Conservation (phyloP, 2,329 filamentous ascomycete genomes). For the Metarhizium rileyi region DNA sequence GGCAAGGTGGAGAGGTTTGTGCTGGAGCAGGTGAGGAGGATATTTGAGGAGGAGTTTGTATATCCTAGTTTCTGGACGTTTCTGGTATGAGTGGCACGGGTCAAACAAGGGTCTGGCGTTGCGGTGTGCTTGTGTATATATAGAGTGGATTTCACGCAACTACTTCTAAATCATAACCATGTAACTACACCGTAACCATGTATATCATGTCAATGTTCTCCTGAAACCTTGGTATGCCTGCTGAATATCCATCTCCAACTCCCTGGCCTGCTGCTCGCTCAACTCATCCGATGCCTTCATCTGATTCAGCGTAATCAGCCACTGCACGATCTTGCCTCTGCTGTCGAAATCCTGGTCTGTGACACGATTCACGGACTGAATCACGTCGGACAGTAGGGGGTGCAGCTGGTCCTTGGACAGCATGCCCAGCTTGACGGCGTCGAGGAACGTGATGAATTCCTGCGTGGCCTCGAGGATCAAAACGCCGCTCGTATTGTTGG, state of each 20-base stretch:
- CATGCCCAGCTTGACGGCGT: conserved; percentile 85
- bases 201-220: conserved; percentile 49
- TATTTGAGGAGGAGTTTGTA: conserved; percentile 98
- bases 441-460: conserved; percentile 96
- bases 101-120: neutral
- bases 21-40: conserved; percentile 87
- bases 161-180: neutral
- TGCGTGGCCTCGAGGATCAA: conserved; percentile 87
- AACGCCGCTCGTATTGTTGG: conserved; percentile 45
- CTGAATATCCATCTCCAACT: conserved; percentile 88
- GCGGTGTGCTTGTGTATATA: neutral
- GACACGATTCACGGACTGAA: conserved; percentile 94
- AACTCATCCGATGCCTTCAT: conserved; percentile 94
- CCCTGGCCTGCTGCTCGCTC: conserved; percentile 74
- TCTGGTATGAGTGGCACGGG: conserved; percentile 50
- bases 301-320: conserved; percentile 94
- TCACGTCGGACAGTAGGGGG: conserved; percentile 86
- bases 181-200: neutral
- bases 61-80: conserved; percentile 99
- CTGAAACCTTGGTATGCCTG: conserved; percentile 93
- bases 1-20: conserved; percentile 98
- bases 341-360: conserved; percentile 92
- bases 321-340: conserved; percentile 94
- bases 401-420: conserved; percentile 95
- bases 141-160: neutral